Base-by-base conservation (phyloP, 306 rosid species). In the Parietaria judaica region DNA sequence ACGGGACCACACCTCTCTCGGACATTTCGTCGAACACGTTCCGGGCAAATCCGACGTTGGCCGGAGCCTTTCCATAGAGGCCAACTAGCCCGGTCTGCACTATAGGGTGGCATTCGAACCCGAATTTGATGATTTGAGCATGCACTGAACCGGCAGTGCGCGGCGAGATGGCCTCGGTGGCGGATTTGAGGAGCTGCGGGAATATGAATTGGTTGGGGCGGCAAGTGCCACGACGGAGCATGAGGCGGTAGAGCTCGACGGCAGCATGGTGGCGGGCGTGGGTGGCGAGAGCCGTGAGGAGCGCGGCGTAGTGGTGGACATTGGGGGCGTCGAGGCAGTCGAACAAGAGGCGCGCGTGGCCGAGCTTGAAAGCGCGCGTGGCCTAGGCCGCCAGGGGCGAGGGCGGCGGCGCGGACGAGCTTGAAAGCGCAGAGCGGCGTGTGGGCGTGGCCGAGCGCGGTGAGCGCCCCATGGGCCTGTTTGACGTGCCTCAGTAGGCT, bases 401-500 rank as follows among this genome's bases (percentile, higher is more conserved):
- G 1, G 44, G 79, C 64, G 49, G 74, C 77, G 81, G 79, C 83
- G 57, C 95, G 89, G 63, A 89, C 57, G 36, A 89, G 92, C 67
- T 89, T 84, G 73, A 86, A 86, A 45, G 87, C 86, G 64, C 71
- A 86, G 70, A 86, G 76, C 58, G 86, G 81, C n/a, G 87, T 78
- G 60, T 82, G 95, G 58, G 81, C 55, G 54, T 84, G 88, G 36
- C 89, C 95, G 0, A 81, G 70, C 4, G 79, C 58, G 38, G 61
- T 74, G 72, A 86, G 74, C 39, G 72, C 69, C 3, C 72, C 78
- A 72, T 86, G 95, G 54, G 85, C 83, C 51, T 89, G 97, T 73
- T 82, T 84, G 6, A 86, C 68, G 31, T 89, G 95, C 52, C 70
- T 71, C 51, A 84, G 75, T 58, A 72, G 56, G 7, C 54, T 83